Evolutionary conservation across 2,329 filamentous ascomycete species (phyloP).

Genomic region (Botryotinia convoluta): DNA sequence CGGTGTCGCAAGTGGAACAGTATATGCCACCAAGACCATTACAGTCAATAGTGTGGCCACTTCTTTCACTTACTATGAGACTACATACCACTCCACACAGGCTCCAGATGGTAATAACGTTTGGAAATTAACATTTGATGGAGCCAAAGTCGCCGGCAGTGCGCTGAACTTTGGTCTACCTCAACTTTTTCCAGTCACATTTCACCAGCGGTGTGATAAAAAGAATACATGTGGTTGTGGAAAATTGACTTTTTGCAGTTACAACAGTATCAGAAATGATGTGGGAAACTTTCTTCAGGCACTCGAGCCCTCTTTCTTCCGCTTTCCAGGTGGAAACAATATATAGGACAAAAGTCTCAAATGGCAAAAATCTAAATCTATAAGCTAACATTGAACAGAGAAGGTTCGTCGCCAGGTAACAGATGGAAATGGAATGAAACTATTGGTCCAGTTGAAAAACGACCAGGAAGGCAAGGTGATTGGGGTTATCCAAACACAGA

Average conservation of each 20-base stretch:
- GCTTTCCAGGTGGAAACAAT: constrained; percentile 65
- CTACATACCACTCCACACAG: constrained; percentile 13
- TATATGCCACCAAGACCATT: constrained; percentile 21
- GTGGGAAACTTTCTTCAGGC: constrained; percentile 51
- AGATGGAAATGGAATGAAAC: constrained; percentile 41
- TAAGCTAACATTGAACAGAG: constrained; percentile 34
- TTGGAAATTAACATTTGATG: constrained; percentile 53
- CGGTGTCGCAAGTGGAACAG: constrained; percentile 16
- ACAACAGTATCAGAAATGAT: constrained; percentile 56
- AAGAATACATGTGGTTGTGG: neutral
- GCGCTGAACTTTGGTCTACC: constrained; percentile 54
- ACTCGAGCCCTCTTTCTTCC: constrained; percentile 54
- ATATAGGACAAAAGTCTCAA: constrained; percentile 38
- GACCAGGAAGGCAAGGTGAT: constrained; percentile 39
- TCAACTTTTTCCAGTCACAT: constrained; percentile 58
- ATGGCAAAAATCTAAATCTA: too few relatives aligned
- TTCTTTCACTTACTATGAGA: constrained; percentile 22
- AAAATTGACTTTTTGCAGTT: constrained; percentile 31
- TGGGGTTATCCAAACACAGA: constrained; percentile 46
- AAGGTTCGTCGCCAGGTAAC: constrained; percentile 26
- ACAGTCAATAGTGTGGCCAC: constrained; percentile 16
- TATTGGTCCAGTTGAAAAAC: constrained; percentile 40
- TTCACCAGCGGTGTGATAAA: constrained; percentile 43
- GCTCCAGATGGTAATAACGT: constrained; percentile 47
- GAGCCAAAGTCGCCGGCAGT: constrained; percentile 35